Conservation (phyloP, 345 rosid genomes). For the Pistacia integerrima region DNA sequence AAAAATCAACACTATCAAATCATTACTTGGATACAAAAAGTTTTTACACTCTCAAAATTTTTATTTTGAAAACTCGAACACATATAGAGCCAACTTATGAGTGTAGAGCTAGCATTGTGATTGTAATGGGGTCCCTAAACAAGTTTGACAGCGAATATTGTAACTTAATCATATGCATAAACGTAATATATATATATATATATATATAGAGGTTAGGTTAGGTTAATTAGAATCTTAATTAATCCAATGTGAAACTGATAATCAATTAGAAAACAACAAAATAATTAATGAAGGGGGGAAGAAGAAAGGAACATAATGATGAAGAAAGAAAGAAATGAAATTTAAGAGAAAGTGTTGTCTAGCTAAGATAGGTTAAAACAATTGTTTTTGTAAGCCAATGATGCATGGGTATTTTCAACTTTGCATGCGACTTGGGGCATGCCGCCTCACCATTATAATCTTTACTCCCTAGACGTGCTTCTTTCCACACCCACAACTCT, state of each 20-base stretch:
- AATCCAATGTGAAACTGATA: constrained; percentile 14
- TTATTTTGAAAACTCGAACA: not conserved
- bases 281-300: constrained; percentile 21
- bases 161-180: not conserved
- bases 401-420: constrained; percentile 31
- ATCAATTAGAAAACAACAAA: constrained; percentile 31
- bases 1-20: not conserved
- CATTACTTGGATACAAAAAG: not conserved
- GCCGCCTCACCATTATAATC: constrained; percentile 51
- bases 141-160: constrained; percentile 9
- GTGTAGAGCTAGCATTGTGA: not conserved
- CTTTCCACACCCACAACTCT: not conserved
- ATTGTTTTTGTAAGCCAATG: constrained; percentile 53
- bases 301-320: constrained; percentile 32
- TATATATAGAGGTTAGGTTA: too few species aligned
- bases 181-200: too few species aligned
- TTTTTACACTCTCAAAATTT: not conserved
- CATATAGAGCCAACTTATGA: not conserved
- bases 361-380: constrained; percentile 25
- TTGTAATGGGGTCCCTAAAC: constrained; percentile 12
- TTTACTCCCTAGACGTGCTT: constrained; percentile 24
- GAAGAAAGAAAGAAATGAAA: constrained; percentile 19
- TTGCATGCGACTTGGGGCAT: constrained; percentile 66
- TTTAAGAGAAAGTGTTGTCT: constrained; percentile 19
- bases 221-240: not conserved